Evolutionary conservation across 2,329 filamentous ascomycete species (phyloP), one percentile per base, ranked within the genome.

Genomic region (Penicillium sp.): DNA sequence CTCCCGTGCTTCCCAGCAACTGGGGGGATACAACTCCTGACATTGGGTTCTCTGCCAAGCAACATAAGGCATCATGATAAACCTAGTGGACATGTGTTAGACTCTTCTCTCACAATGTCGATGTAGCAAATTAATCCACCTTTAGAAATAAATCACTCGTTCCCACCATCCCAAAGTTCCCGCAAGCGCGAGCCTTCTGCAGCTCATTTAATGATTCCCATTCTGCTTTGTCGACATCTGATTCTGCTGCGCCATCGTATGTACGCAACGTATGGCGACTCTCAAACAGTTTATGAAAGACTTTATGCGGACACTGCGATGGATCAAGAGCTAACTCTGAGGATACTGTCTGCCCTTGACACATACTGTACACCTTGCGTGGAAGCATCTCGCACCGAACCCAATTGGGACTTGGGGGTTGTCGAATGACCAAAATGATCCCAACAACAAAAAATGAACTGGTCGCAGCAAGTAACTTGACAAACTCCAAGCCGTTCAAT

Each of bases 111-210:
- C 12, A 1, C 15, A 27, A 4, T 18, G n/a, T n/a, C 2, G 15
- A 50, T 9, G 2, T 7, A 12, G 3, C 13, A 12, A 44, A 25
- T 13, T 10, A 6, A 23, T 42, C 23, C 58, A 83, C 84, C 65
- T 77, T 78, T 6, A 90, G 71, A 66, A 92, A 92, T 0, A 91
- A 72, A 16, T 85, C 79, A 59, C 86, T 88, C 0, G 88, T 89
- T 49, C 77, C 71, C 1, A 80, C 78, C 0, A 78, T 67, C 0
- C 86, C 87, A 83, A 88, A 92, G 50, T 82, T 84, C 2, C 88
- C 88, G 66, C 87, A 90, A 52, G 78, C 66, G 8, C 74, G 72
- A 1, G 86, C 85, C 42, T 75, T 78, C 38, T 82, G 71, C 27
- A 88, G 66, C 31, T 81, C 79, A 46, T 80, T 76, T 2, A 68